Evolutionary conservation across 345 rosid genomes (phyloP).

Genomic region (Turnera subulata): DNA sequence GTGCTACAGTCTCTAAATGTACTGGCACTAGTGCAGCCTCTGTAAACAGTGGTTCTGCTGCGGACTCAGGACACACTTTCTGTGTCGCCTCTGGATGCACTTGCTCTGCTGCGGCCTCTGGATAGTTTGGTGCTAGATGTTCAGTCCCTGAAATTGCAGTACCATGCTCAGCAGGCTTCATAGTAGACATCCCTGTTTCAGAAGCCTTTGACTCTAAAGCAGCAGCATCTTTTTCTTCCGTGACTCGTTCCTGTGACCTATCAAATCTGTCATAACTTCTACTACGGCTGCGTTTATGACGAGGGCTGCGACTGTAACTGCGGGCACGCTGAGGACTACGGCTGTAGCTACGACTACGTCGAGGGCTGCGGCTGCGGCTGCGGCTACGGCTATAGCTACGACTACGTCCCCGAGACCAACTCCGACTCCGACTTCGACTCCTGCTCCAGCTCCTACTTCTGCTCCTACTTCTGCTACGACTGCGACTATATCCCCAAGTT

Average conservation of each 20-base stretch:
- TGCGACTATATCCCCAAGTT: slow-evolving; percentile 48
- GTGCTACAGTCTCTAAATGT: too few relatives aligned
- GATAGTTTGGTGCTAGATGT: neutral
- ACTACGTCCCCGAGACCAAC: slow-evolving; percentile 48
- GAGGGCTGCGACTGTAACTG: slow-evolving; percentile 38
- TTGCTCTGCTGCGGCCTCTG: too few relatives aligned
- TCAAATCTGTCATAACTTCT: slow-evolving; percentile 42
- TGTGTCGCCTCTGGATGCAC: too few relatives aligned
- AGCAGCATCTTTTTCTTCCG: slow-evolving; percentile 22
- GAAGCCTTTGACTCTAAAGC: slow-evolving; percentile 25
- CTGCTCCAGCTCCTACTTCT: slow-evolving; percentile 51
- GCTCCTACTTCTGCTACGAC: slow-evolving; percentile 44
- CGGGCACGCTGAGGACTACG: slow-evolving; percentile 19
- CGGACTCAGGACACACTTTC: too few relatives aligned
- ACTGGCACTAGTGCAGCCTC: too few relatives aligned
- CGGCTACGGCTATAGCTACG: slow-evolving; percentile 41
- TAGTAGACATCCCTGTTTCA: slow-evolving; percentile 17
- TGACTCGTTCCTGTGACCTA: slow-evolving; percentile 28
- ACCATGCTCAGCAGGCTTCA: slow-evolving; percentile 21
- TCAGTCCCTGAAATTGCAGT: slow-evolving; percentile 15
- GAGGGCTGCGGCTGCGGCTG: slow-evolving; percentile 37
- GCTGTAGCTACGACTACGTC: slow-evolving; percentile 33
- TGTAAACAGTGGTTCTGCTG: too few relatives aligned
- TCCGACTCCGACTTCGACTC: slow-evolving; percentile 39
- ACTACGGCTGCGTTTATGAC: slow-evolving; percentile 20